Percentiles rank a stretch among this genome's conserved stretches.
Conservation (phyloP, 805 yeast genomes). For the Hanseniaspora meyeri region DNA sequence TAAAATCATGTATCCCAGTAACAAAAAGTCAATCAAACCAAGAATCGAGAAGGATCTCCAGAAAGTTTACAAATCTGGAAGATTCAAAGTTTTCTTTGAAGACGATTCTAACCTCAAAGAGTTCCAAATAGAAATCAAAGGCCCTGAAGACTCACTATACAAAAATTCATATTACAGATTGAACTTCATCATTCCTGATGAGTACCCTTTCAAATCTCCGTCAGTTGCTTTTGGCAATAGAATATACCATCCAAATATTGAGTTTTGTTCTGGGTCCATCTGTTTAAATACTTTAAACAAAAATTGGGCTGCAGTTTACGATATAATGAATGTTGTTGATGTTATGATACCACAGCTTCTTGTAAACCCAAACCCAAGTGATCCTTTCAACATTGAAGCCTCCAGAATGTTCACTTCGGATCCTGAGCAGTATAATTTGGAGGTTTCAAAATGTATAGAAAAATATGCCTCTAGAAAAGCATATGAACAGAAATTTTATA, state of each 20-base stretch:
- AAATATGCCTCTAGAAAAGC: conserved; percentile 46
- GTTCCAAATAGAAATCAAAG: conserved; percentile 53
- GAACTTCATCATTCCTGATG: conserved; percentile 88
- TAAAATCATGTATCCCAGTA: not conserved
- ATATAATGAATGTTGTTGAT: conserved; percentile 78
- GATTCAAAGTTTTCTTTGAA: conserved; percentile 71
- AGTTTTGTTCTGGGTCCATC: conserved; percentile 78
- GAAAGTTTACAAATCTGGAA: conserved; percentile 79
- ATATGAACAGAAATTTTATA: conserved; percentile 32
- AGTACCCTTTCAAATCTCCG: conserved; percentile 90
- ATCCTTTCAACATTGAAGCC: conserved; percentile 86
- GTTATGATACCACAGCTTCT: conserved; percentile 84
- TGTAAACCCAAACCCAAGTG: conserved; percentile 86
- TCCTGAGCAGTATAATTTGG: conserved; percentile 49
- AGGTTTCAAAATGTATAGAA: conserved; percentile 61
- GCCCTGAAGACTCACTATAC: conserved; percentile 80
- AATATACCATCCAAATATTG: conserved; percentile 92
- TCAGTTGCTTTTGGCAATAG: conserved; percentile 86
- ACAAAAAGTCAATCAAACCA: conserved; percentile 22
- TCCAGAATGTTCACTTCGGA: conserved; percentile 65
- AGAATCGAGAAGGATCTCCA: conserved; percentile 86
- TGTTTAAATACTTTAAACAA: conserved; percentile 94
- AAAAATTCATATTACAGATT: conserved; percentile 83
- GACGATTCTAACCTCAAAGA: conserved; percentile 40
- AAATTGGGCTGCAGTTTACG: conserved; percentile 98